phyloP scores from a whole-genome alignment of 2,329 filamentous ascomycete genomes.

The Nemania sp. region DNA sequence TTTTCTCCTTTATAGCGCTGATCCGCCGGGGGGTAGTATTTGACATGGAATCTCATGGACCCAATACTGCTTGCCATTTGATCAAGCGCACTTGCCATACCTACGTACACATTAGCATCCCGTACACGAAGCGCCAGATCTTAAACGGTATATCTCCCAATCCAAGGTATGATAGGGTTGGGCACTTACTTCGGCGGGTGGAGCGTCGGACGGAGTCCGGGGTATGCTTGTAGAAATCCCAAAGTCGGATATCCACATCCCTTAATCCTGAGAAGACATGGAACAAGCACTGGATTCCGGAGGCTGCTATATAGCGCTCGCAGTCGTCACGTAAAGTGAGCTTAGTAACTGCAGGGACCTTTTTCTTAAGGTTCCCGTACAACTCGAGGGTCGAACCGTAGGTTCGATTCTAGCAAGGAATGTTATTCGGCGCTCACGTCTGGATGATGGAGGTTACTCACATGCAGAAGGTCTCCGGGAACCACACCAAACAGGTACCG shows the following conservation, averaged over 20 bases:
- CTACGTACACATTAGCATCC: slow-evolving; percentile 8
- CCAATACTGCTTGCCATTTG: slow-evolving; percentile 2
- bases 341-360: slow-evolving; percentile 14
- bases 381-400: slow-evolving; percentile 11
- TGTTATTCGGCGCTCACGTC: background rate
- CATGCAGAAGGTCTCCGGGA: slow-evolving; percentile 13
- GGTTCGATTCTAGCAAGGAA: slow-evolving; percentile 2
- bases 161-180: background rate
- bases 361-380: background rate
- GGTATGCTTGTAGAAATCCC: slow-evolving; percentile 12
- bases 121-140: background rate
- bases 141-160: background rate
- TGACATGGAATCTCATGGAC: slow-evolving; percentile 14
- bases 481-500: slow-evolving; percentile 3
- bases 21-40: slow-evolving; percentile 9
- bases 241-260: slow-evolving; percentile 14
- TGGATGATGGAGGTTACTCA: background rate
- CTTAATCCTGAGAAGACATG: slow-evolving; percentile 1
- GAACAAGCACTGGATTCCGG: slow-evolving; percentile 1
- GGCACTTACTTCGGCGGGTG: slow-evolving; percentile 17
- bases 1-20: slow-evolving; percentile 2
- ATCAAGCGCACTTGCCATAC: slow-evolving; percentile 13
- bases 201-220: background rate
- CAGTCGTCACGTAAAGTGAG: slow-evolving; percentile 13
- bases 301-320: slow-evolving; percentile 11